Evolutionary conservation across 2,329 filamentous ascomycete species (phyloP), one percentile per base, ranked within the genome.

Genomic region (Fusarium bactridioides): DNA sequence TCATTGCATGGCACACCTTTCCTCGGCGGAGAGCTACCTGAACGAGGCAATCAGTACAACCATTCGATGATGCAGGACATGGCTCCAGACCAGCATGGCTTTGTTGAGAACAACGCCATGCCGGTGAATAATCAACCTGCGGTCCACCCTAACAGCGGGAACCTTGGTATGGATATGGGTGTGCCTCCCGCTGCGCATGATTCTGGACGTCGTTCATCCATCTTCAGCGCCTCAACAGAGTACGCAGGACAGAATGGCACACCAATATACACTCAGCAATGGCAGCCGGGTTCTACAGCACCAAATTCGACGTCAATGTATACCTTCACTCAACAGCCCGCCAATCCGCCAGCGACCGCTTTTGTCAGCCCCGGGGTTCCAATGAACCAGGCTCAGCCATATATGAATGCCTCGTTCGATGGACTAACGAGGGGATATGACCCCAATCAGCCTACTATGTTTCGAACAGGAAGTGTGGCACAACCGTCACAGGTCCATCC

Each of bases 241-340:
- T 88, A 86, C 48, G 74, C 79, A 29, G 82, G 79, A 40, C 79
- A 85, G 38, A 73, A 64, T 8, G 78, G 83, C 11, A 76, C 77
- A 16, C 76, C 77, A 21, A 76, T 87, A 51, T 87, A 87, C 73
- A 69, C 79, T 11, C 81, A 81, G 33, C 76, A 80, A 15, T 88
- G 86, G 86, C 84, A 84, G 68, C 78, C 83, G 27, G 78, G 78
- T 19, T 84, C 86, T 7, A 80, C 82, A 2, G 80, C 83, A 1
- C 78, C 86, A 0, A 82, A 77, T 40, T 81, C 81, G 5, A 77
- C 84, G 2, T 72, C 84, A 1, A 78, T 88, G 68, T 88, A 88
- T 70, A 76, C 84, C 3, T 87, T 86, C 57, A 80, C 82, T 19
- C 76, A 82, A 11, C 83, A 86, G 58, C 81, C 82, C 27, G 69